Evolutionary conservation across 2,329 filamentous ascomycete species (phyloP).

Genomic region (Ophidiomyces ophidiicola): DNA sequence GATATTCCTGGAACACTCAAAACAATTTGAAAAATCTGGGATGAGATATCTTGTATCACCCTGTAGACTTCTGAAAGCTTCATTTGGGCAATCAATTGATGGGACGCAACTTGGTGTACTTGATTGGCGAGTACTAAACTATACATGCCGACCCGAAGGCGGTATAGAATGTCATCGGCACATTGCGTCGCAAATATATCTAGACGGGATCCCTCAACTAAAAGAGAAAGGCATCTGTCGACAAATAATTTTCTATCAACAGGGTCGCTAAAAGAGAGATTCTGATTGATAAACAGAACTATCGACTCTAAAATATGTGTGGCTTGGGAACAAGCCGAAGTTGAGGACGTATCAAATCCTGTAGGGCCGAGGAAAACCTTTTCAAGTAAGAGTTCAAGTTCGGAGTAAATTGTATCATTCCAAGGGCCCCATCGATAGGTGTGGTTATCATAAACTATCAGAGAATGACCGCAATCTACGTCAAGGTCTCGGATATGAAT

Average conservation of each 20-base stretch:
- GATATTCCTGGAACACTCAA: conserved; percentile 25
- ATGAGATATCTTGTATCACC: conserved; percentile 27
- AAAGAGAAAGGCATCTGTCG: conserved; percentile 25
- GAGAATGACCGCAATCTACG: conserved; percentile 27
- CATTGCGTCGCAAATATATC: conserved; percentile 8
- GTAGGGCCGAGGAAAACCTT: conserved; percentile 4
- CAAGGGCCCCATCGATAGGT: conserved; percentile 41
- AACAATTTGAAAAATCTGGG: conserved; percentile 26
- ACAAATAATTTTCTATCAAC: conserved; percentile 42
- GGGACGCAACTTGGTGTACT: conserved; percentile 27
- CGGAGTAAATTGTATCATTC: conserved; percentile 43
- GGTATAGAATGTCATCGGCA: neutral
- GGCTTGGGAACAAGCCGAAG: too few species aligned
- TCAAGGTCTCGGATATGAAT: conserved; percentile 35
- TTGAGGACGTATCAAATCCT: conserved; percentile 16
- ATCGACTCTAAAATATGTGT: conserved; percentile 26
- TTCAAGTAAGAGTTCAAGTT: conserved; percentile 29
- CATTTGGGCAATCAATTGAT: conserved; percentile 21
- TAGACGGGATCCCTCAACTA: conserved; percentile 8
- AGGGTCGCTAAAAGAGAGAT: conserved; percentile 42
- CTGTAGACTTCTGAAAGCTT: conserved; percentile 19
- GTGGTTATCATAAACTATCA: conserved; percentile 27
- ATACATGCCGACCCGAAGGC: conserved; percentile 17
- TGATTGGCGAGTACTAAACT: conserved; percentile 31
- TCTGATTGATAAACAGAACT: conserved; percentile 38